Conservation (phyloP, 2,329 filamentous ascomycete genomes). For the Byssochlamys sp. region DNA sequence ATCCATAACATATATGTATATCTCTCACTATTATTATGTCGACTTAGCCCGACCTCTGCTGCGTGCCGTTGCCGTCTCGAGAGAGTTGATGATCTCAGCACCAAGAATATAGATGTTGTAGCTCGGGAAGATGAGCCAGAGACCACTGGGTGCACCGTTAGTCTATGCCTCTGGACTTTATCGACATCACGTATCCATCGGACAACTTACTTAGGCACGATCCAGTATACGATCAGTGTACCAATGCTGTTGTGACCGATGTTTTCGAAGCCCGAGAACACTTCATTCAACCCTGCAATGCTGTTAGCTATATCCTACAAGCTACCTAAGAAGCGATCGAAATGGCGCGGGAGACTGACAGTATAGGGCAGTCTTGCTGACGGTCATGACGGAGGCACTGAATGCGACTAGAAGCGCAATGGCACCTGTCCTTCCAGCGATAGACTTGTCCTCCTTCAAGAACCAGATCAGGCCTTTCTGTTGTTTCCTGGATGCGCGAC, state of each 20-base stretch:
- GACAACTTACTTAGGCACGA: constrained; percentile 57
- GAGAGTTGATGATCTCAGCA: constrained; percentile 51
- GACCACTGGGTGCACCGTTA: constrained; percentile 38
- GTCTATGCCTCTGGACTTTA: neutral
- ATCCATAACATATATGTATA: neutral
- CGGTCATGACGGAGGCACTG: constrained; percentile 51
- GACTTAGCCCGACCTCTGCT: constrained; percentile 22
- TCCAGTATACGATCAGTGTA: constrained; percentile 50
- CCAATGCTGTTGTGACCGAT: constrained; percentile 52
- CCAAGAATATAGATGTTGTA: constrained; percentile 55
- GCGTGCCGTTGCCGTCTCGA: constrained; percentile 33
- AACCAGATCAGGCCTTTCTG: constrained; percentile 32
- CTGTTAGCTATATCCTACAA: neutral
- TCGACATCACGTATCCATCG: neutral
- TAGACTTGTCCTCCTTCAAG: constrained; percentile 40
- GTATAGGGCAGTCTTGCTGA: constrained; percentile 60
- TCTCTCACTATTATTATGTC: constrained; percentile 8
- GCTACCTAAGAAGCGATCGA: neutral
- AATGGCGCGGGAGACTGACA: constrained; percentile 37
- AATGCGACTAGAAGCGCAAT: constrained; percentile 51
- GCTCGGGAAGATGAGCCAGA: constrained; percentile 55
- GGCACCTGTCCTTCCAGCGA: constrained; percentile 45
- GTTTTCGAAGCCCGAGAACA: constrained; percentile 50
- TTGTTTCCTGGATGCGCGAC: constrained; percentile 17
- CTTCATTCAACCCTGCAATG: constrained; percentile 47